Evolutionary conservation across 768 basidiomycete species (phyloP).

Genomic region (Mycena latifolia): DNA sequence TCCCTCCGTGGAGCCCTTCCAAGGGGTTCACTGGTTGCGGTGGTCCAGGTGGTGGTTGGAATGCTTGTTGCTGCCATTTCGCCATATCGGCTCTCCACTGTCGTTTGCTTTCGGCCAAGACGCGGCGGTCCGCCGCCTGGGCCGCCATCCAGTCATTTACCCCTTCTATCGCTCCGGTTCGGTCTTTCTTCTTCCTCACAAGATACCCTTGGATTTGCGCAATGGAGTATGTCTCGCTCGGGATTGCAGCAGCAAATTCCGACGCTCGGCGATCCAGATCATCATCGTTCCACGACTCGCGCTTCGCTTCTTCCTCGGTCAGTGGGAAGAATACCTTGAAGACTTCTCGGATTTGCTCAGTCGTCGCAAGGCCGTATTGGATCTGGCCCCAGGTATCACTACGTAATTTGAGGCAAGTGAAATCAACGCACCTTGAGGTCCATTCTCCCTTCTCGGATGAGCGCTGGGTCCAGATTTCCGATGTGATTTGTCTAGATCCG

Average conservation of each 20-base stretch:
- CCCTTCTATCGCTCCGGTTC: conserved; percentile 4
- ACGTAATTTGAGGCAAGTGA: too few species aligned
- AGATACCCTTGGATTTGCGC: conserved; percentile 55
- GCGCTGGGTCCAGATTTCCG: conserved; percentile 26
- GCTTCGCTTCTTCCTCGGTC: too few species aligned
- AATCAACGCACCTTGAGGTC: conserved; percentile 22
- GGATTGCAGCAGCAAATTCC: conserved; percentile 35
- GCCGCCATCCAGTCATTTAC: conserved; percentile 42
- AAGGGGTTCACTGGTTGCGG: too few species aligned
- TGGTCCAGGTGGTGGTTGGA: too few species aligned
- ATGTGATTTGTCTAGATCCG: conserved; percentile 33
- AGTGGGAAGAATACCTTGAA: conserved; percentile 28
- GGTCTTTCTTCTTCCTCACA: conserved; percentile 35
- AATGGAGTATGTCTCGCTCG: conserved; percentile 44
- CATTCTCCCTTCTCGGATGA: conserved; percentile 33
- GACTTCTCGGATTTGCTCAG: conserved; percentile 15
- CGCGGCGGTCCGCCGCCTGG: conserved; percentile 27
- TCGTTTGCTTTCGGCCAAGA: conserved; percentile 3
- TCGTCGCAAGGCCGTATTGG: conserved; percentile 27
- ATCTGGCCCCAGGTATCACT: too few species aligned
- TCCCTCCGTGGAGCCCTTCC: too few species aligned
- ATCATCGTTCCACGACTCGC: not conserved
- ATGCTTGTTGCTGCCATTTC: too few species aligned
- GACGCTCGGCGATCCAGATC: not conserved
- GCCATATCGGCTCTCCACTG: conserved; percentile 17